phyloP scores from a whole-genome alignment of 2,329 filamentous ascomycete genomes.

The Claviceps sp. region DNA sequence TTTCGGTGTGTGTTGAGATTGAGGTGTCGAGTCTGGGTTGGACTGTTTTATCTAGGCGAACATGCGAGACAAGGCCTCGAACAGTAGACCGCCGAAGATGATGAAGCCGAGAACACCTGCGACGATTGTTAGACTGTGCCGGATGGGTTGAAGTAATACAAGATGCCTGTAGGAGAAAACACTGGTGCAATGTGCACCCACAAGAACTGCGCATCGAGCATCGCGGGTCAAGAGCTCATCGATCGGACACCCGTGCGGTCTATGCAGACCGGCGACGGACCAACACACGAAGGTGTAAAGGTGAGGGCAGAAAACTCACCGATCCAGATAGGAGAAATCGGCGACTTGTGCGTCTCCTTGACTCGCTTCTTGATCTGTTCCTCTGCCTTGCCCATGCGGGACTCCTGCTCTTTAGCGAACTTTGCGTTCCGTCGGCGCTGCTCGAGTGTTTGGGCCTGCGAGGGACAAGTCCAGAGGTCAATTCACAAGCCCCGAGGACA shows the following conservation, averaged over 20 bases:
- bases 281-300: neutral
- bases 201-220: neutral
- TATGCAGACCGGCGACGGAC: too few species aligned
- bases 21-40: neutral
- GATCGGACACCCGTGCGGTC: too few species aligned
- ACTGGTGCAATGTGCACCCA: too few species aligned
- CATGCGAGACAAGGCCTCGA: slow-evolving; percentile 43
- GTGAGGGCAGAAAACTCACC: slow-evolving; percentile 28
- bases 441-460: slow-evolving; percentile 70
- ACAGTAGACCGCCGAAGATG: slow-evolving; percentile 46
- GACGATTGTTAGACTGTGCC: neutral
- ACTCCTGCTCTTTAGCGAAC: slow-evolving; percentile 60
- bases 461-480: neutral
- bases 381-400: slow-evolving; percentile 62
- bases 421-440: slow-evolving; percentile 71
- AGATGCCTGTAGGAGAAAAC: too few species aligned
- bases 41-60: slow-evolving; percentile 20
- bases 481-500: neutral
- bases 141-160: neutral
- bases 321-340: slow-evolving; percentile 52
- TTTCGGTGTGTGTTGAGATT: neutral
- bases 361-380: slow-evolving; percentile 45
- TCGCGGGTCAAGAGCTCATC: too few species aligned
- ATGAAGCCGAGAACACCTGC: slow-evolving; percentile 44
- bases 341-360: slow-evolving; percentile 43